Conservation (phyloP, 768 basidiomycete genomes). For the Cystofilobasidium ferigula region DNA sequence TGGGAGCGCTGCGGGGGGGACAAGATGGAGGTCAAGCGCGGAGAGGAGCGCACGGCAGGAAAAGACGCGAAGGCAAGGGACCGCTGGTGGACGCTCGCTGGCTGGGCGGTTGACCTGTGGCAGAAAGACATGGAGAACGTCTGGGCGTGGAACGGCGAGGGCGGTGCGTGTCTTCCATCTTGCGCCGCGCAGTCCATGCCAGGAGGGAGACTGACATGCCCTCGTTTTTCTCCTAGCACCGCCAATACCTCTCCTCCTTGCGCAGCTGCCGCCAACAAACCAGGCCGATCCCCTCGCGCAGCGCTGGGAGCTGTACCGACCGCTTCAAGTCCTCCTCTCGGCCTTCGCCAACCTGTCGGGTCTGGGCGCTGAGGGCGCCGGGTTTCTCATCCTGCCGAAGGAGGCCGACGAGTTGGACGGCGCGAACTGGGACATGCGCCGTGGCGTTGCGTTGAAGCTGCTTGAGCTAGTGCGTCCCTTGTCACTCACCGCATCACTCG, state of each 20-base stretch:
- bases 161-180: background rate
- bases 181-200: background rate
- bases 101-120: conserved; percentile 3
- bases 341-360: background rate
- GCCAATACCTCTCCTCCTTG: background rate
- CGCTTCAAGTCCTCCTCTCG: background rate
- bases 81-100: conserved; percentile 2
- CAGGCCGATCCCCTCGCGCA: background rate
- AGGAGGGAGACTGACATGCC: background rate
- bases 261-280: background rate
- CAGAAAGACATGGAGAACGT: background rate
- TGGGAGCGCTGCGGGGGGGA: background rate
- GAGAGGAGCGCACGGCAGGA: background rate
- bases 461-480: background rate
- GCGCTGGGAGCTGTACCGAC: background rate
- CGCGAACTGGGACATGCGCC: background rate
- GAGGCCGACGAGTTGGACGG: background rate
- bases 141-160: background rate
- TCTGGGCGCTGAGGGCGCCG: background rate
- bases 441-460: background rate
- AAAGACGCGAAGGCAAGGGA: background rate
- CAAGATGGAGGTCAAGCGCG: background rate
- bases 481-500: background rate
- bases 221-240: background rate
- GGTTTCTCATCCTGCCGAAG: background rate